Conservation (phyloP, 805 yeast genomes). For the Maudiozyma saulgeensis region DNA sequence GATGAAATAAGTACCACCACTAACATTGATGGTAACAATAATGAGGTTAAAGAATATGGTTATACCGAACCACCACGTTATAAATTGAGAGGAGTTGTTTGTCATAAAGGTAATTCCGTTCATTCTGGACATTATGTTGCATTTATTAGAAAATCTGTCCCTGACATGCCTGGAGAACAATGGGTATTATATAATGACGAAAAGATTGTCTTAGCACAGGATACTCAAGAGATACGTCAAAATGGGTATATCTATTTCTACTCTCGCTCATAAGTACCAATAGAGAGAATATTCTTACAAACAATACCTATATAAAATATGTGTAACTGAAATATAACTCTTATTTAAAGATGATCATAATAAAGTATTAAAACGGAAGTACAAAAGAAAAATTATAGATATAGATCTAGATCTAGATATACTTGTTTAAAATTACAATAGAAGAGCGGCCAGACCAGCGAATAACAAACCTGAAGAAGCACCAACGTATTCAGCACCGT, state of each 20-base stretch:
- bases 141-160: conserved; percentile 41
- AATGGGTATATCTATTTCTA: conserved; percentile 40
- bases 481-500: conserved; percentile 4
- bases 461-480: conserved; percentile 2
- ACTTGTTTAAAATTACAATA: conserved; percentile 5
- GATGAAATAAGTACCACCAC: conserved; percentile 4
- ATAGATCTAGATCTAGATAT: background rate
- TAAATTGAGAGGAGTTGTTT: conserved; percentile 53
- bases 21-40: too few species aligned
- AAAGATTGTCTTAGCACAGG: conserved; percentile 55
- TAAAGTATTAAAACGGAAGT: background rate
- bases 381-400: background rate
- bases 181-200: conserved; percentile 89
- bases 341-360: background rate
- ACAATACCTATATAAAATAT: background rate
- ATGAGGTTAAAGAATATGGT: conserved; percentile 8
- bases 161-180: conserved; percentile 26
- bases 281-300: background rate
- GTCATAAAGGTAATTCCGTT: conserved; percentile 83
- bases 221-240: conserved; percentile 36
- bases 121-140: conserved; percentile 92
- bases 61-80: conserved; percentile 10
- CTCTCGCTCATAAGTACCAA: conserved; percentile 1
- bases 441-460: conserved; percentile 10
- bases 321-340: background rate